Conservation (phyloP, 1,139 yeast species). For the Yamadazyma friedrichii region DNA sequence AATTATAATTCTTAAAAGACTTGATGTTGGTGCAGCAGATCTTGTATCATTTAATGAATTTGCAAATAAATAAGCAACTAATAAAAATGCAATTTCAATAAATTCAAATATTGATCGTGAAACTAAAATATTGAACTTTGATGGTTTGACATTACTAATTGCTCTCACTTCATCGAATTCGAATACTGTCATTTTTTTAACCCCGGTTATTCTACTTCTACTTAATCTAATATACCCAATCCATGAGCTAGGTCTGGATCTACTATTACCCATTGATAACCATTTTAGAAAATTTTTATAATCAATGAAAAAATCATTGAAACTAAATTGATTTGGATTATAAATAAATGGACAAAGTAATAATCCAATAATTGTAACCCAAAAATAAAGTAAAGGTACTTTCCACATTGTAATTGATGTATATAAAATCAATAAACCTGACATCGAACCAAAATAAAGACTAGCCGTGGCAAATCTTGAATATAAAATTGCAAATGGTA, state of each 20-base stretch:
- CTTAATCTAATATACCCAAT: conserved; percentile 35
- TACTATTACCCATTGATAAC: conserved; percentile 46
- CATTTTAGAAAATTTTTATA: conserved; percentile 41
- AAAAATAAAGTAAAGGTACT: conserved; percentile 43
- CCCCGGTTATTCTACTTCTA: conserved; percentile 45
- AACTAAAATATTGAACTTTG: conserved; percentile 32
- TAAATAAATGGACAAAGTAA: conserved; percentile 49
- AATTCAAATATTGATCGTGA: conserved; percentile 32
- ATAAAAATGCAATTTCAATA: conserved; percentile 26
- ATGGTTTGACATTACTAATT: conserved; percentile 30
- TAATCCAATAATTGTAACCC: conserved; percentile 47
- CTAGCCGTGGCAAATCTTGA: conserved; percentile 49
- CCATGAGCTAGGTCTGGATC: conserved; percentile 35
- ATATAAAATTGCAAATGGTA: conserved; percentile 27
- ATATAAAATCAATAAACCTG: conserved; percentile 40
- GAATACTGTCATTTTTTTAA: conserved; percentile 26
- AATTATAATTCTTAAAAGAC: conserved; percentile 39
- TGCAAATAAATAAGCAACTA: conserved; percentile 42
- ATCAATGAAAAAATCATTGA: conserved; percentile 50
- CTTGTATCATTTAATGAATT: conserved; percentile 43
- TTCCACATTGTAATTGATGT: conserved; percentile 50
- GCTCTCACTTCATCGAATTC: conserved; percentile 17
- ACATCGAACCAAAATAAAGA: conserved; percentile 41
- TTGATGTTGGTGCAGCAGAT: conserved; percentile 26
- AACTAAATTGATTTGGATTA: conserved; percentile 52